These are phyloP conservation scores for Eutrema japonicum DNA, from an alignment of 345 rosid species.

Conservation along the genomic window DNA sequence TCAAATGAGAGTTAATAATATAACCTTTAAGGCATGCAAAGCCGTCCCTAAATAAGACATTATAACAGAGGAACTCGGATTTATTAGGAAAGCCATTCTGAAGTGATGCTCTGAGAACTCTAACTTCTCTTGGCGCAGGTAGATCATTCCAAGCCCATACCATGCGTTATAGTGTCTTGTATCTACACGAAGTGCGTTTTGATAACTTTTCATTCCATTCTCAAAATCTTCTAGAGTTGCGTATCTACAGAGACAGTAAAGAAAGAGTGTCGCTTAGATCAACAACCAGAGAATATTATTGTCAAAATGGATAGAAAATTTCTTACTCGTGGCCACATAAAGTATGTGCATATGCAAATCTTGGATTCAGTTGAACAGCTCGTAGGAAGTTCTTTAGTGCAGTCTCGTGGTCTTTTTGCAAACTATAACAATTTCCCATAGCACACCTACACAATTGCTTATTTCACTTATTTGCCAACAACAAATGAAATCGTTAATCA, in stretches of 20 bases:
- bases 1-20: slow-evolving; percentile 9
- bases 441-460: slow-evolving; percentile 75
- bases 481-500: slow-evolving; percentile 10
- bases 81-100: slow-evolving; percentile 82
- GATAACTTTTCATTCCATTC: slow-evolving; percentile 91
- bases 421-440: slow-evolving; percentile 96
- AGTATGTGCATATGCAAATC: slow-evolving; percentile 93
- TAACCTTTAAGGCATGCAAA: slow-evolving; percentile 81
- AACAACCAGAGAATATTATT: slow-evolving; percentile 12
- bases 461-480: slow-evolving; percentile 2
- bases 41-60: slow-evolving; percentile 96
- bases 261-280: slow-evolving; percentile 21
- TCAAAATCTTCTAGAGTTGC: slow-evolving; percentile 95
- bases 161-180: slow-evolving; percentile 93
- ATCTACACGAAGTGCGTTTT: slow-evolving; percentile 87
- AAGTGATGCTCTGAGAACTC: slow-evolving; percentile 98
- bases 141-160: slow-evolving; percentile 98
- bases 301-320: slow-evolving; percentile 1
- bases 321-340: slow-evolving; percentile 98
- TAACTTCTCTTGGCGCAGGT: slow-evolving; percentile 91
- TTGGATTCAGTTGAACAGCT: slow-evolving; percentile 83
- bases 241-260: slow-evolving; percentile 55
- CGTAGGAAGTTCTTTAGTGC: slow-evolving; percentile 92
- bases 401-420: slow-evolving; percentile 98
- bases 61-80: slow-evolving; percentile 89